Evolutionary conservation across 345 rosid genomes (phyloP).

Genomic region (Kernera saxatilis): DNA sequence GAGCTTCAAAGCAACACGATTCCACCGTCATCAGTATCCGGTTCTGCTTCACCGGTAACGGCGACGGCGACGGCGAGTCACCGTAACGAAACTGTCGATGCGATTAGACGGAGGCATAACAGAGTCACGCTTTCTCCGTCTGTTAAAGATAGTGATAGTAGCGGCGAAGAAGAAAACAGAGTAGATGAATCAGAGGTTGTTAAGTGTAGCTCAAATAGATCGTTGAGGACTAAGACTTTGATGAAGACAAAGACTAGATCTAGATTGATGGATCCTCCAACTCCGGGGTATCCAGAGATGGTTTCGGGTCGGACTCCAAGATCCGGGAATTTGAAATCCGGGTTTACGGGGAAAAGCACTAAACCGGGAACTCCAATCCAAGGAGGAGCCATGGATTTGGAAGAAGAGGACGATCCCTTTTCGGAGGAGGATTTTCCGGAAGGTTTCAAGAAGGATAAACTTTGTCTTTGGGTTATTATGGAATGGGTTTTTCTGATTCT

Average conservation of each 20-base stretch:
- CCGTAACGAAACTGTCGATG: constrained; percentile 14
- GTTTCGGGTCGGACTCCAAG: constrained; percentile 37
- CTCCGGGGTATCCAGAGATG: constrained; percentile 28
- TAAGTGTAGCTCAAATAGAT: constrained; percentile 50
- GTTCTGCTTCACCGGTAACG: constrained; percentile 27
- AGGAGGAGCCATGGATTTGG: constrained; percentile 29
- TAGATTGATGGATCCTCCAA: constrained; percentile 63
- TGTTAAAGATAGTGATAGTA: constrained; percentile 25
- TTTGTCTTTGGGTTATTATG: constrained; percentile 41
- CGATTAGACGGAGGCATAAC: constrained; percentile 32
- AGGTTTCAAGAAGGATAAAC: constrained; percentile 45
- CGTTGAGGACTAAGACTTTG: constrained; percentile 36
- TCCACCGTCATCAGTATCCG: constrained; percentile 26
- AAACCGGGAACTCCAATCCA: constrained; percentile 14
- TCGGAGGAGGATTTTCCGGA: constrained; percentile 76
- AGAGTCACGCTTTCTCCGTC: constrained; percentile 33
- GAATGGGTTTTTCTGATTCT: constrained; percentile 65
- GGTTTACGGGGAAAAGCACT: constrained; percentile 36
- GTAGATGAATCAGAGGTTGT: constrained; percentile 40
- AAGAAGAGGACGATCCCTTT: constrained; percentile 74
- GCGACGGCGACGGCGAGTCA: constrained; percentile 2
- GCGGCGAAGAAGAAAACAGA: constrained; percentile 19
- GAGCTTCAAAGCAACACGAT: constrained; percentile 44
- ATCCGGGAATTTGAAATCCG: constrained; percentile 42
- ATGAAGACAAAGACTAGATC: constrained; percentile 53